These are phyloP conservation scores for Anthracocystis walkeri DNA, from an alignment of 1,284 basidiomycete genomes.

Conservation along the genomic window DNA sequence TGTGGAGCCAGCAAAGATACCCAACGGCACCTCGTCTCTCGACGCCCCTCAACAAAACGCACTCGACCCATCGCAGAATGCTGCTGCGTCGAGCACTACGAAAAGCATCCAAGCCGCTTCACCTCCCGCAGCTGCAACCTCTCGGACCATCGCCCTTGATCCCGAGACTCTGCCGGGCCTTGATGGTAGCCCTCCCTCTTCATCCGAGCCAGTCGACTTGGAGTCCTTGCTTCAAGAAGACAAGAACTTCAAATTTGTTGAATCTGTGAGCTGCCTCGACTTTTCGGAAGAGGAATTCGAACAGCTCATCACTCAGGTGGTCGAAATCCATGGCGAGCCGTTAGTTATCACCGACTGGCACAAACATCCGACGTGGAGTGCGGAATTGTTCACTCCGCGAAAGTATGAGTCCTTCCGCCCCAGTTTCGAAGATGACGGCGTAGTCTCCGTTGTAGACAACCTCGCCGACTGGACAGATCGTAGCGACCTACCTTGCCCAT, in stretches of 20 bases:
- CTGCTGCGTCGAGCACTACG: neutral
- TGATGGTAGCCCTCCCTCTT: conserved; percentile 14
- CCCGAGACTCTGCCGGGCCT: neutral
- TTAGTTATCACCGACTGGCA: conserved; percentile 46
- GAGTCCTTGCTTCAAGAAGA: neutral
- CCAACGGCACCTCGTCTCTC: neutral
- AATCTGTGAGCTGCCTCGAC: conserved; percentile 20
- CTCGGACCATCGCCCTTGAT: neutral
- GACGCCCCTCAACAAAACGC: neutral
- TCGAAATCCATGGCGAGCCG: conserved; percentile 27
- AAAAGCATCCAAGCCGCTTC: neutral
- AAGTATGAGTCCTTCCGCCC: conserved; percentile 16
- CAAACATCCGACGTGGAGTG: conserved; percentile 16
- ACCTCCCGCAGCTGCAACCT: neutral
- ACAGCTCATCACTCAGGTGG: conserved; percentile 13
- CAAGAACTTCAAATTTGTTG: neutral
- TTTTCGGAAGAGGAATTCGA: conserved; percentile 17
- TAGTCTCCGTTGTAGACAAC: conserved; percentile 9
- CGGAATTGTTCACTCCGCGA: conserved; percentile 20
- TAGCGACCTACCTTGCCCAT: conserved; percentile 15
- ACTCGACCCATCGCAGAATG: neutral
- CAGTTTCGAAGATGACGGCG: neutral
- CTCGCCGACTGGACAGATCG: conserved; percentile 15
- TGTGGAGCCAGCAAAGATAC: neutral
- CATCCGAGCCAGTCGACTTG: conserved; percentile 13